Percentiles rank a stretch among this genome's conserved stretches.
Conservation (phyloP, 2,329 filamentous ascomycete genomes). For the Fusarium sp. region DNA sequence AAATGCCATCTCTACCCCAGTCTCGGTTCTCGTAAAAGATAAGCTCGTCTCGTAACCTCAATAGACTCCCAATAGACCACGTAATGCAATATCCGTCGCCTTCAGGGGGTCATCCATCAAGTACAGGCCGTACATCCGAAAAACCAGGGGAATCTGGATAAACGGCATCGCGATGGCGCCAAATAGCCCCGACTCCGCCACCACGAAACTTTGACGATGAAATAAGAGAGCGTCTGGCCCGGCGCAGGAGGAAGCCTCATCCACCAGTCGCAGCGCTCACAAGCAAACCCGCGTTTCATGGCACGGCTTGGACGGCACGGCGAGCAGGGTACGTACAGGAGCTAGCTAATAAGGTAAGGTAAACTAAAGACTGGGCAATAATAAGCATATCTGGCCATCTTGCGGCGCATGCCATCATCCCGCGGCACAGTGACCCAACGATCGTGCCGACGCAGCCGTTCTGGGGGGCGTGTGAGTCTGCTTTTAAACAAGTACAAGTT, state of each 20-base stretch:
- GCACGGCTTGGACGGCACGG: conserved; percentile 39
- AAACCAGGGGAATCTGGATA: conserved; percentile 48
- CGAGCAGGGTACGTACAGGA: background rate
- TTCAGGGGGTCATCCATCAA: conserved; percentile 11
- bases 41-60: conserved; percentile 3
- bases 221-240: conserved; percentile 9
- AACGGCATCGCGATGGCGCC: conserved; percentile 48
- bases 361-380: conserved; percentile 29
- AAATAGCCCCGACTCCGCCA: conserved; percentile 44
- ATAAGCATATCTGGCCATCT: conserved; percentile 53
- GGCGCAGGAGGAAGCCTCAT: background rate
- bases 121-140: conserved; percentile 30
- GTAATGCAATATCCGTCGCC: conserved; percentile 2
- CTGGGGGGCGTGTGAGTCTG: conserved; percentile 33
- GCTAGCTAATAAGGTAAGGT: background rate
- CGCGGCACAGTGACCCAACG: conserved; percentile 45
- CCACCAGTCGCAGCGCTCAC: conserved; percentile 27
- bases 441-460: conserved; percentile 51
- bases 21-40: background rate
- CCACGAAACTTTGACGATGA: conserved; percentile 27
- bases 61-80: conserved; percentile 1
- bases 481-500: background rate
- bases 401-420: conserved; percentile 50
- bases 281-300: conserved; percentile 34
- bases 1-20: conserved; percentile 19